A percentile compares a stretch with the other conserved stretches of the same genome.
These are phyloP conservation scores for Termitomyces sp. DNA, from an alignment of 768 basidiomycete species.

Conservation along the genomic window DNA sequence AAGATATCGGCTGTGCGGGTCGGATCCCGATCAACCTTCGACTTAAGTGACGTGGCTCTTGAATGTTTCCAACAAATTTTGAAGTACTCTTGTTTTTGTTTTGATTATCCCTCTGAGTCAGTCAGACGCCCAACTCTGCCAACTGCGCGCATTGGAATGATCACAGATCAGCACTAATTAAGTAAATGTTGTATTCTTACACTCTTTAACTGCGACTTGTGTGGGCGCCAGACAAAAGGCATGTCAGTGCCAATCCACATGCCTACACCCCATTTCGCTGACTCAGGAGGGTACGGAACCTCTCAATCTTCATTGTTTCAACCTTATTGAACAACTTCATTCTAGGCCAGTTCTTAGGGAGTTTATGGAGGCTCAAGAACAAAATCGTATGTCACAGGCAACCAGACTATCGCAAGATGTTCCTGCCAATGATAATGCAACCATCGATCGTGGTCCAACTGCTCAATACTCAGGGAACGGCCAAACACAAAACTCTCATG, in stretches of 20 bases:
- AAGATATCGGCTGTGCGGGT: neutral
- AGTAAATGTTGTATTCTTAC: neutral
- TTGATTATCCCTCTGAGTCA: neutral
- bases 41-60: neutral
- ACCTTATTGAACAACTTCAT: neutral
- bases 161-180: neutral
- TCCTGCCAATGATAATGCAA: neutral
- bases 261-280: neutral
- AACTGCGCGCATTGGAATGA: neutral
- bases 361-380: neutral
- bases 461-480: neutral
- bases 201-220: no score
- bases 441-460: neutral
- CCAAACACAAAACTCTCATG: neutral
- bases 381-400: neutral
- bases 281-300: conserved; percentile 4
- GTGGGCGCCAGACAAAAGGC: no score
- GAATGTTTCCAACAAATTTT: neutral
- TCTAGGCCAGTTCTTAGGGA: neutral
- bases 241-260: neutral
- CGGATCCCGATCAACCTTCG: neutral
- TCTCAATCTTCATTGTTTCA: neutral
- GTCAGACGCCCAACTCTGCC: neutral
- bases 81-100: neutral
- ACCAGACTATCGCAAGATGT: neutral